Conservation (phyloP, 2,329 filamentous ascomycete genomes). For the Colletotrichum sp. region DNA sequence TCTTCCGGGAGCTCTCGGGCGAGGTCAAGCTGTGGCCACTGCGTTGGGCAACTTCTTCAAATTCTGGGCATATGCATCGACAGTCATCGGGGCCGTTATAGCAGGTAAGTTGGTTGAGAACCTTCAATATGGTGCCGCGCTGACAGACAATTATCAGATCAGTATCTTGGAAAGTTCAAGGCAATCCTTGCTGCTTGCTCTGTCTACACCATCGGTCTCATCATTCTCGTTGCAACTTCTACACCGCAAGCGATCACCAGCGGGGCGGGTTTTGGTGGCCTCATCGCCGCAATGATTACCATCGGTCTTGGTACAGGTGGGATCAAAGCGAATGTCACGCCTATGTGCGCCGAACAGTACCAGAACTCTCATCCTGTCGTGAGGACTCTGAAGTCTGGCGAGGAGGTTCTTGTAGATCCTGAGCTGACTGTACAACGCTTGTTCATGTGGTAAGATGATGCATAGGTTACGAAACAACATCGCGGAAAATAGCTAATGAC, state of each 20-base stretch:
- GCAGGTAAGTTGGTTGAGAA: not conserved
- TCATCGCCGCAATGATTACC: conserved; percentile 61
- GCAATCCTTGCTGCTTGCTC: conserved; percentile 57
- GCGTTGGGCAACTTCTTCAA: conserved; percentile 32
- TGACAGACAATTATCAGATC: conserved; percentile 37
- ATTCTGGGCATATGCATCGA: conserved; percentile 26
- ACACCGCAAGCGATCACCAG: conserved; percentile 38
- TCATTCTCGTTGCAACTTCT: conserved; percentile 53
- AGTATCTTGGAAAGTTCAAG: conserved; percentile 65
- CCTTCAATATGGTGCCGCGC: not conserved
- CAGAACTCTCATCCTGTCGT: conserved; percentile 55
- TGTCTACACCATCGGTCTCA: conserved; percentile 23
- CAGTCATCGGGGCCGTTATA: not conserved
- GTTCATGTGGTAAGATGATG: conserved; percentile 56
- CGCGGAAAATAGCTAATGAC: not conserved
- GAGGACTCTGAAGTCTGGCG: conserved; percentile 51
- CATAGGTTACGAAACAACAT: rapidly evolving
- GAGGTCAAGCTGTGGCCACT: conserved; percentile 21
- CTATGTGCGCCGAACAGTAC: conserved; percentile 70
- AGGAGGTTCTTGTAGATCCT: conserved; percentile 70
- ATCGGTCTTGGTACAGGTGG: conserved; percentile 72
- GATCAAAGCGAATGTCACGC: conserved; percentile 70
- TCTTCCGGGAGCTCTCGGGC: conserved; percentile 21
- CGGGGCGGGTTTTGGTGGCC: conserved; percentile 50
- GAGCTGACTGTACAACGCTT: conserved; percentile 70